Percentiles rank a stretch among this genome's conserved stretches.
Conservation (phyloP, 371 early-diverging fungal genomes). For the Mucor mucedo region DNA sequence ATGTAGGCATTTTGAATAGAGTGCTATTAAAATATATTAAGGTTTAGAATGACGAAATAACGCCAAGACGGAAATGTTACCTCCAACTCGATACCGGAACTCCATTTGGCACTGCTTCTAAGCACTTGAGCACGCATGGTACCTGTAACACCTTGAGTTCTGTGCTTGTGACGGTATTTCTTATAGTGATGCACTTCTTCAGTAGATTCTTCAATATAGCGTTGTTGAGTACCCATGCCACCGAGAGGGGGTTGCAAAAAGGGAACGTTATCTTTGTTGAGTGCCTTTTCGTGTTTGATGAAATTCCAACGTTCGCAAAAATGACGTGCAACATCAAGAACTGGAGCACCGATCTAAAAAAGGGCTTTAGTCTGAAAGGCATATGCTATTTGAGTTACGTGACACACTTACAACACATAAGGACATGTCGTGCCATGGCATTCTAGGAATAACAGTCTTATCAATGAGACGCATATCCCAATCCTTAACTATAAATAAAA, state of each 20-base stretch:
- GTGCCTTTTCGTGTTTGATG: slow-evolving; percentile 63
- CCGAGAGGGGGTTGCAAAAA: slow-evolving; percentile 57
- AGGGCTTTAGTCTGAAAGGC: background rate
- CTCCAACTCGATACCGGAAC: slow-evolving; percentile 63
- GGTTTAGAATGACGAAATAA: background rate
- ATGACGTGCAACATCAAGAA: slow-evolving; percentile 86
- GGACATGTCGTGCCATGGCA: slow-evolving; percentile 97
- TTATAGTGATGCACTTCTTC: slow-evolving; percentile 21
- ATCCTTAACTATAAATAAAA: slow-evolving; percentile 52
- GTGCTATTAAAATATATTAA: slow-evolving; percentile 45
- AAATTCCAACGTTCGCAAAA: slow-evolving; percentile 96
- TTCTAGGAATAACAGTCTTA: slow-evolving; percentile 72
- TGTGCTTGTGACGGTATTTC: slow-evolving; percentile 36
- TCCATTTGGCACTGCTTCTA: slow-evolving; percentile 74
- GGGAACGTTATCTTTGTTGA: slow-evolving; percentile 39
- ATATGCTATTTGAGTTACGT: slow-evolving; percentile 12
- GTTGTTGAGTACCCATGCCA: slow-evolving; percentile 38
- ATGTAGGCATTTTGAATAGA: slow-evolving; percentile 90
- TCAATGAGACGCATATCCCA: slow-evolving; percentile 69
- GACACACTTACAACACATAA: slow-evolving; percentile 63
- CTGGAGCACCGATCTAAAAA: slow-evolving; percentile 71
- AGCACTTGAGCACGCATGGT: slow-evolving; percentile 74
- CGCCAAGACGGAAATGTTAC: slow-evolving; percentile 16
- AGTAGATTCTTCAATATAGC: slow-evolving; percentile 30
- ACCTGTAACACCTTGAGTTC: slow-evolving; percentile 43